Conservation (phyloP, 345 rosid species). For the Sonneratia alba region DNA sequence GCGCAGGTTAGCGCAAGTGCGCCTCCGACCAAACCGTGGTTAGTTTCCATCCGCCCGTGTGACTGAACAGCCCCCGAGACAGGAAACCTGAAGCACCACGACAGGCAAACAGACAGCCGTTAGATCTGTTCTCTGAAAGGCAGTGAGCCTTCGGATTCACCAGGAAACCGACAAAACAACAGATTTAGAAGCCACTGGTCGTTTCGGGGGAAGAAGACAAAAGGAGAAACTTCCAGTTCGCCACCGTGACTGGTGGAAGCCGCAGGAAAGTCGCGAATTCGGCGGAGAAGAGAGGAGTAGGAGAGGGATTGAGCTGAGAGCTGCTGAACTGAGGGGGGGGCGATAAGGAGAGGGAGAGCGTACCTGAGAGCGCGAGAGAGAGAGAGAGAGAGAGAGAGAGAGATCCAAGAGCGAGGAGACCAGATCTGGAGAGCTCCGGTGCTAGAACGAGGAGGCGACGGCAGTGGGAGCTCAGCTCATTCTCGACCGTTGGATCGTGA, state of each 20-base stretch:
- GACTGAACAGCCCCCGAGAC: background rate
- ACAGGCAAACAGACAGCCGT: slow-evolving; percentile 9
- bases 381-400: slow-evolving; percentile 1
- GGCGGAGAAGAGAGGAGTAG: background rate
- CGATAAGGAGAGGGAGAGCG: slow-evolving; percentile 1
- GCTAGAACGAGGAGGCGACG: slow-evolving; percentile 28
- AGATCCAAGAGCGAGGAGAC: slow-evolving; percentile 29
- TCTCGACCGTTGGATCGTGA: slow-evolving; percentile 56
- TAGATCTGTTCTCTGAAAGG: slow-evolving; percentile 6
- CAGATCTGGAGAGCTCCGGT: slow-evolving; percentile 35
- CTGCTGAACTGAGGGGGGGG: background rate
- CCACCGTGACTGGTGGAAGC: background rate
- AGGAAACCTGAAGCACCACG: background rate
- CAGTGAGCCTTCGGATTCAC: slow-evolving; percentile 6
- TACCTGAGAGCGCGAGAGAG: slow-evolving; percentile 16
- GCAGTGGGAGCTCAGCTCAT: slow-evolving; percentile 22
- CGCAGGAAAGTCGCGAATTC: background rate
- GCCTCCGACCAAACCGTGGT: slow-evolving; percentile 5
- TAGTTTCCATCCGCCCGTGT: slow-evolving; percentile 25
- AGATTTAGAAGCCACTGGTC: background rate
- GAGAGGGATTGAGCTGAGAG: background rate
- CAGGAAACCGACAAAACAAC: background rate
- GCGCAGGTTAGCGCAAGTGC: slow-evolving; percentile 39
- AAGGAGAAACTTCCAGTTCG: background rate
- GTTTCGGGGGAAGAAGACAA: background rate